A percentile compares a stretch with the other conserved stretches of the same genome.
Evolutionary conservation across 208 protist species (phyloP).

Genomic region (Acanthamoeba sp.): DNA sequence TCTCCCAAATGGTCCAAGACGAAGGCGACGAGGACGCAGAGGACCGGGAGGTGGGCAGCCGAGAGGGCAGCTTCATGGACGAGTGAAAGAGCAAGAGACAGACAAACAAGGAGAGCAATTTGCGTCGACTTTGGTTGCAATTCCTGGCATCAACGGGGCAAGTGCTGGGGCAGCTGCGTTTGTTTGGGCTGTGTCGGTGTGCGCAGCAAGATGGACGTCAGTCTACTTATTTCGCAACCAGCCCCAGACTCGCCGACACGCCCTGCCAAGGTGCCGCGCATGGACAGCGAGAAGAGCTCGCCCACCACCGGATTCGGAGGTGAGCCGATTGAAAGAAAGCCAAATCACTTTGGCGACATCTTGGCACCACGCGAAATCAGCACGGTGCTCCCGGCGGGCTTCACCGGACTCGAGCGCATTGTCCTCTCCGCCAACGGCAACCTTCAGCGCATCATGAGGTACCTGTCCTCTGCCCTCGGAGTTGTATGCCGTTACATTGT

Average conservation of each 20-base stretch:
- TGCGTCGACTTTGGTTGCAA: too few species aligned
- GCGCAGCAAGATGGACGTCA: neutral
- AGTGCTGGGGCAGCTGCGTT: too few species aligned
- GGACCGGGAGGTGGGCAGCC: neutral
- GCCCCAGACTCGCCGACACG: neutral
- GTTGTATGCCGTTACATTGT: neutral
- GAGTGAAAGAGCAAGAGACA: neutral
- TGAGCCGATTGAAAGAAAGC: neutral
- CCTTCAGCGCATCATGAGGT: conserved; percentile 38
- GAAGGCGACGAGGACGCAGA: neutral
- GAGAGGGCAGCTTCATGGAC: neutral
- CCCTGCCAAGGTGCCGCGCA: neutral
- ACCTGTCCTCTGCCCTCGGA: neutral
- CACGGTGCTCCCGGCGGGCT: conserved; percentile 11
- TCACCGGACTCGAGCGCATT: conserved; percentile 35
- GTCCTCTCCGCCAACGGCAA: conserved; percentile 45
- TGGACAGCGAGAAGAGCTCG: neutral
- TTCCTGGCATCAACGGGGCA: too few species aligned
- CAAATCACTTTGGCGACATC: conserved; percentile 57
- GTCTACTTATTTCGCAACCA: neutral
- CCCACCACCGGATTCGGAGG: neutral
- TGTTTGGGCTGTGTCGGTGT: neutral
- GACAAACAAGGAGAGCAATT: too few species aligned
- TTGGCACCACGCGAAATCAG: conserved; percentile 15
- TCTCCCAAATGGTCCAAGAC: too few species aligned